phyloP scores from a whole-genome alignment of 106 monocot species.

The Cymbidium sinense region DNA sequence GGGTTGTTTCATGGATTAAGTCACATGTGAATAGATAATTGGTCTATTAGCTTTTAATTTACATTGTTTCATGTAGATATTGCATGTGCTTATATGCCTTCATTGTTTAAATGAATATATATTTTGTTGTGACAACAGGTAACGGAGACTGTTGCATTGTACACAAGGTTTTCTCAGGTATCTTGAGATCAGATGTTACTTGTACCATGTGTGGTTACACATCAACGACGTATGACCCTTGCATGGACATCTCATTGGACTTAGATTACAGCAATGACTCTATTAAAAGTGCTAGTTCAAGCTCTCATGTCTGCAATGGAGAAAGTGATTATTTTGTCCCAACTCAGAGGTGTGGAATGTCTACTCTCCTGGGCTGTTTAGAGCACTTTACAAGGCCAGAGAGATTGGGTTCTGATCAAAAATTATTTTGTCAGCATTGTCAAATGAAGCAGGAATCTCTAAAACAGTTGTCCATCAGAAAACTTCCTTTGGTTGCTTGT shows the following conservation, averaged over 20 bases:
- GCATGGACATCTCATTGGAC: conserved; percentile 87
- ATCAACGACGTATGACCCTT: conserved; percentile 91
- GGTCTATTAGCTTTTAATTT: neutral
- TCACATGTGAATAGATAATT: neutral
- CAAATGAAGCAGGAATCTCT: conserved; percentile 83
- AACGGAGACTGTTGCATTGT: conserved; percentile 90
- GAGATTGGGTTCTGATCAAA: conserved; percentile 78
- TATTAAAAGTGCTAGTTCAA: conserved; percentile 13
- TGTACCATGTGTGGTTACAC: conserved; percentile 90
- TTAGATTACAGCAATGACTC: conserved; percentile 35
- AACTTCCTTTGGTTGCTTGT: conserved; percentile 73
- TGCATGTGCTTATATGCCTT: neutral
- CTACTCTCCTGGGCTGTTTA: conserved; percentile 71
- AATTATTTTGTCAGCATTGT: conserved; percentile 80
- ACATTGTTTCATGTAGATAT: neutral
- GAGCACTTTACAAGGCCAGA: conserved; percentile 86
- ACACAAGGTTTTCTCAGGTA: conserved; percentile 85
- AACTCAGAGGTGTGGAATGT: conserved; percentile 18
- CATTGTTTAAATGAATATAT: neutral
- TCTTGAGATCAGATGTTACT: conserved; percentile 88
- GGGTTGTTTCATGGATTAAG: neutral
- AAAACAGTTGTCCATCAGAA: conserved; percentile 92
- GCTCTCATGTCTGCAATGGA: conserved; percentile 29
- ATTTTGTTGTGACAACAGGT: conserved; percentile 24
- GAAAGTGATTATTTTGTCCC: conserved; percentile 15